phyloP scores from a whole-genome alignment of 805 yeast genomes.

The Lachancea waltii region DNA sequence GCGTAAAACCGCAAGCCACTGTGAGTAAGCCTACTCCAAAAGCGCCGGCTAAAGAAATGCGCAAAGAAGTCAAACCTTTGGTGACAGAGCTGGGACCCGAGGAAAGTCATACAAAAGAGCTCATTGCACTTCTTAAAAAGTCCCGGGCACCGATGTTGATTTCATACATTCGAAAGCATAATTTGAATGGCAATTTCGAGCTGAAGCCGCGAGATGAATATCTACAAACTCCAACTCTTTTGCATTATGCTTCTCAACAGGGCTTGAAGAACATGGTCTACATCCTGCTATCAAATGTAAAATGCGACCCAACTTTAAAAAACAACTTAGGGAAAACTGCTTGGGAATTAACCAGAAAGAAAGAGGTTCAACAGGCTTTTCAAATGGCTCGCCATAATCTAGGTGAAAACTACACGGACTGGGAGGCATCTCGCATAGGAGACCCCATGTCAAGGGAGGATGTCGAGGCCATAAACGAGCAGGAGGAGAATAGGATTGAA shows the following conservation, averaged over 20 bases:
- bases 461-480: constrained; percentile 39
- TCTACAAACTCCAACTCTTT: constrained; percentile 57
- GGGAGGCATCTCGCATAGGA: constrained; percentile 64
- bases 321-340: constrained; percentile 59
- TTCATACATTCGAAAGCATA: constrained; percentile 52
- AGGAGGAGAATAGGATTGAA: constrained; percentile 35
- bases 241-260: constrained; percentile 71
- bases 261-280: constrained; percentile 61
- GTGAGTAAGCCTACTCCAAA: constrained; percentile 20
- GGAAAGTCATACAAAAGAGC: constrained; percentile 45
- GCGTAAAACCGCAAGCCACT: constrained; percentile 44
- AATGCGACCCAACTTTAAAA: constrained; percentile 59
- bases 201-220: constrained; percentile 53
- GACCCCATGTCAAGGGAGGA: constrained; percentile 51
- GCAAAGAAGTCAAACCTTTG: constrained; percentile 14
- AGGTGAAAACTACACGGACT: constrained; percentile 65
- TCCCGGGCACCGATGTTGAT: constrained; percentile 72
- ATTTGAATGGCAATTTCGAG: constrained; percentile 44
- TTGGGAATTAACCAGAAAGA: constrained; percentile 53
- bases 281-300: constrained; percentile 52
- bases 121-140: constrained; percentile 55
- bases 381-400: constrained; percentile 59
- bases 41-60: constrained; percentile 18
- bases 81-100: constrained; percentile 35
- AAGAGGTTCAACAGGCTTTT: constrained; percentile 46